Conservation (phyloP, 2,329 filamentous ascomycete species). For the Leptographium radiaticola region DNA sequence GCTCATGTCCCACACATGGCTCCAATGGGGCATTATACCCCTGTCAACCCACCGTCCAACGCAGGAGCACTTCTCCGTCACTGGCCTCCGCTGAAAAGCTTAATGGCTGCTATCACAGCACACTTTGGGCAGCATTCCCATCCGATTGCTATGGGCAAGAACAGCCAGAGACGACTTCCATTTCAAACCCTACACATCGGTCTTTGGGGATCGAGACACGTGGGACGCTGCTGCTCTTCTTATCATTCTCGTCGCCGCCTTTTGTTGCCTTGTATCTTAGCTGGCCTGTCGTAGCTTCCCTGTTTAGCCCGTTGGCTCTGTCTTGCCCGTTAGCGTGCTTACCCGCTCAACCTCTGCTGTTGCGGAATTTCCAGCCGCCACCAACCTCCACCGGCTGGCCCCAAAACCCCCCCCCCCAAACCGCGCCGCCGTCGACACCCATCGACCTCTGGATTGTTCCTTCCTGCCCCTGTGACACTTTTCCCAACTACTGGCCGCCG, state of each 20-base stretch:
- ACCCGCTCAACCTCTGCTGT: background rate
- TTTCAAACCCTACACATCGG: too few relatives aligned
- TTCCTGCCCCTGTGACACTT: slow-evolving; percentile 5
- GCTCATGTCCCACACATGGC: too few relatives aligned
- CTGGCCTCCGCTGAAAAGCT: too few relatives aligned
- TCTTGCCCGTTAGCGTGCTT: slow-evolving; percentile 7
- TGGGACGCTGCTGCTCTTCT: too few relatives aligned
- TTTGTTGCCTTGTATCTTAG: background rate
- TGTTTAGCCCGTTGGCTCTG: slow-evolving; percentile 2
- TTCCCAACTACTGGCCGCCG: slow-evolving; percentile 1
- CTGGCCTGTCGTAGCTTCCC: background rate
- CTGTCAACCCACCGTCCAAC: too few relatives aligned
- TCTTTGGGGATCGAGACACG: too few relatives aligned
- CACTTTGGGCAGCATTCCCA: too few relatives aligned
- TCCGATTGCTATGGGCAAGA: too few relatives aligned
- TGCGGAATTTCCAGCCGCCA: slow-evolving; percentile 10
- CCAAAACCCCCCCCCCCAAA: slow-evolving; percentile 3
- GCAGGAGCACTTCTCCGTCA: too few relatives aligned
- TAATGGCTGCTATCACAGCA: too few relatives aligned
- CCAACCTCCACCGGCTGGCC: slow-evolving; percentile 9
- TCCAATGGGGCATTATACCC: background rate
- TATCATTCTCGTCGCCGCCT: background rate
- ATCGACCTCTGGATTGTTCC: slow-evolving; percentile 5
- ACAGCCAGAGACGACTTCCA: too few relatives aligned
- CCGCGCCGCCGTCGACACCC: slow-evolving; percentile 2